phyloP scores from a whole-genome alignment of 257 asterid species.

The Primulina tabacum region DNA sequence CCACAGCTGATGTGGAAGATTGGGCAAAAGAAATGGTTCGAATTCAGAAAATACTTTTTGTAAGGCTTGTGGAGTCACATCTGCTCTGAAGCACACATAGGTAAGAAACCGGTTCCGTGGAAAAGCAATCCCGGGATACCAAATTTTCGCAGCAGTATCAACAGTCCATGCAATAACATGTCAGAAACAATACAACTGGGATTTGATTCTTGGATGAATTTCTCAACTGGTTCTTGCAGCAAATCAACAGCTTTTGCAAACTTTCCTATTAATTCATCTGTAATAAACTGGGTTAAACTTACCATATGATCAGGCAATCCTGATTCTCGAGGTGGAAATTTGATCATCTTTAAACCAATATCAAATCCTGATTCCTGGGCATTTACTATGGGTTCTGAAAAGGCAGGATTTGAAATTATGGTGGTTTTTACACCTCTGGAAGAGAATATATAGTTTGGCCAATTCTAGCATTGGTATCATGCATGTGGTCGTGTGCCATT shows the following conservation, averaged over 20 bases:
- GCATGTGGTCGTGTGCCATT: no score
- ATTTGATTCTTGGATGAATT: slow-evolving; percentile 13
- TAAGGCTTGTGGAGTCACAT: slow-evolving; percentile 31
- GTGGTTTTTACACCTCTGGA: slow-evolving; percentile 29
- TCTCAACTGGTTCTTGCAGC: slow-evolving; percentile 25
- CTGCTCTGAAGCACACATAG: slow-evolving; percentile 27
- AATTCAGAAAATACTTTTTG: slow-evolving; percentile 28
- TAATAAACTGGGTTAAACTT: not conserved
- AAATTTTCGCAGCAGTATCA: slow-evolving; percentile 20
- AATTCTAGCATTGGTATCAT: slow-evolving; percentile 30
- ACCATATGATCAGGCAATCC: slow-evolving; percentile 24
- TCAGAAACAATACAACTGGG: slow-evolving; percentile 29
- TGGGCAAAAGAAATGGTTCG: slow-evolving; percentile 31
- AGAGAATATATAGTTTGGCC: slow-evolving; percentile 31
- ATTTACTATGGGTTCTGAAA: not conserved
- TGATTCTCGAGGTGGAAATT: slow-evolving; percentile 10
- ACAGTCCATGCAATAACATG: slow-evolving; percentile 25
- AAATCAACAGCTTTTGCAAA: slow-evolving; percentile 14
- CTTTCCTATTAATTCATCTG: not conserved
- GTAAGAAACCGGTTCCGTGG: slow-evolving; percentile 13
- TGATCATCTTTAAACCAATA: slow-evolving; percentile 10
- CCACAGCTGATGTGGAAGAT: slow-evolving; percentile 35
- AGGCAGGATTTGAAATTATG: slow-evolving; percentile 22
- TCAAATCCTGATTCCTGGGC: slow-evolving; percentile 2
- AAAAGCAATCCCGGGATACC: slow-evolving; percentile 28